These are phyloP conservation scores for Selaginella tamariscina DNA, from an alignment of 75 land plant species.

Conservation along the genomic window DNA sequence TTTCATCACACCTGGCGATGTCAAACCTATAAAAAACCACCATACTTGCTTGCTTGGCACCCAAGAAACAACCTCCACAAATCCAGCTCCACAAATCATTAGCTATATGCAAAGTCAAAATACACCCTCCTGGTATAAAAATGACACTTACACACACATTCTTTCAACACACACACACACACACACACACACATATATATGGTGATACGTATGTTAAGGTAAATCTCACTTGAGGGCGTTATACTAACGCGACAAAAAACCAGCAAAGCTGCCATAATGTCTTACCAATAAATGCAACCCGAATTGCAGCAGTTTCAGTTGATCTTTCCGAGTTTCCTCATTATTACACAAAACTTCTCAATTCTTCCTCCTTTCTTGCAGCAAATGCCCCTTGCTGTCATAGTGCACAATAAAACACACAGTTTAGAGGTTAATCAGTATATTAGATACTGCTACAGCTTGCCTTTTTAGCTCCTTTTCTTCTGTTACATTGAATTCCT, in stretches of 20 bases:
- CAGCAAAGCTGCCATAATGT: background rate
- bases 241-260: background rate
- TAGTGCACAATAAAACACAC: too few species aligned
- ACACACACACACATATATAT: too few species aligned
- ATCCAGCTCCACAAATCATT: background rate
- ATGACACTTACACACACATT: background rate
- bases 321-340: background rate
- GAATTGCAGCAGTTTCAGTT: background rate
- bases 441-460: background rate
- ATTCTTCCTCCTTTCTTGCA: background rate
- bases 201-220: background rate
- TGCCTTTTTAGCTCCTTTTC: background rate
- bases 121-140: background rate
- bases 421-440: too few species aligned
- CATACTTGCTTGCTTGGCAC: background rate
- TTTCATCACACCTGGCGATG: background rate
- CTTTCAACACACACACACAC: background rate
- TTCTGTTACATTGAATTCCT: background rate
- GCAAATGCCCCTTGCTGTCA: background rate
- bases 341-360: background rate
- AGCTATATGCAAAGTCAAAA: background rate
- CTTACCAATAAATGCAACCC: background rate
- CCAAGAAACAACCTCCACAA: background rate
- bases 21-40: background rate
- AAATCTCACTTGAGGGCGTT: background rate